phyloP scores from a whole-genome alignment of 1,284 basidiomycete species.

The Pseudozyma sp. region DNA sequence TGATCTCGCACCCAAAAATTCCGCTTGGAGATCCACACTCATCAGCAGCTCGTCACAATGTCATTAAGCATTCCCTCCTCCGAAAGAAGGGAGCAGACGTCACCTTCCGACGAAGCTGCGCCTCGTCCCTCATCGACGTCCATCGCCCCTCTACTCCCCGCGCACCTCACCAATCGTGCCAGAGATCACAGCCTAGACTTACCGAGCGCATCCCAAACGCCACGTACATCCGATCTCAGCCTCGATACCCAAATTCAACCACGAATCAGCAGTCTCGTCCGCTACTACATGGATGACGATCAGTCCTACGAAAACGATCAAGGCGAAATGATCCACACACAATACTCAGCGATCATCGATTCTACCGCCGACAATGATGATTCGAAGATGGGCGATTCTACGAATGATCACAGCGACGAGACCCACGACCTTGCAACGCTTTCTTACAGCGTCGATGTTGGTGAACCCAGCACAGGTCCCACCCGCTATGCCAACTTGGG shows the following conservation, averaged over 20 bases:
- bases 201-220: not conserved
- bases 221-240: conserved; percentile 10
- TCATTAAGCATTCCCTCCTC: not conserved
- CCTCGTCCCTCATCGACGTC: conserved; percentile 21
- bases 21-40: no score
- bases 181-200: conserved; percentile 20
- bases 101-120: conserved; percentile 10
- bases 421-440: conserved; percentile 20
- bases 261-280: conserved; percentile 25
- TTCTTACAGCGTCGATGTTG: conserved; percentile 27
- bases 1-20: not conserved
- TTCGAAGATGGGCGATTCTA: not conserved
- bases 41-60: conserved; percentile 9
- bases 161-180: conserved; percentile 7
- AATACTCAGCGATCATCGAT: not conserved
- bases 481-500: conserved; percentile 28
- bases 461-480: not conserved
- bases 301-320: conserved; percentile 12
- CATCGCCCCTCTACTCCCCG: conserved; percentile 22
- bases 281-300: conserved; percentile 1
- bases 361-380: conserved; percentile 2
- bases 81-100: conserved; percentile 3
- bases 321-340: conserved; percentile 7
- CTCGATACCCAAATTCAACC: conserved; percentile 17
- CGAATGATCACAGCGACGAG: conserved; percentile 17